Conservation (phyloP, 441 rosid species). For the Capsella rubella region DNA sequence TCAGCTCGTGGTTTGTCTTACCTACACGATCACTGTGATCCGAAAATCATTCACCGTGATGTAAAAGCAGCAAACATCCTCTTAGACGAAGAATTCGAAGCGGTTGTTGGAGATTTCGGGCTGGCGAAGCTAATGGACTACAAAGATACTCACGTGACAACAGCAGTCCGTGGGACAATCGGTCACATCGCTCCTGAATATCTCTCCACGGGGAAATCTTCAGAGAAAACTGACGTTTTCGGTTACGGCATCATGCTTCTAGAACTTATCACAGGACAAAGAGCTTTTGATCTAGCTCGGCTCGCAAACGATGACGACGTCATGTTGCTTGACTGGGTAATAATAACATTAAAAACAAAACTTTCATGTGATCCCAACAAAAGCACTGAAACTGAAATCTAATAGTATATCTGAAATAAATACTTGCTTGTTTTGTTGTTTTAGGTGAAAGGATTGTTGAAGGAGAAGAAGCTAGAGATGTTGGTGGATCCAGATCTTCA, state of each 20-base stretch:
- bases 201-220: constrained; percentile 91
- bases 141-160: constrained; percentile 91
- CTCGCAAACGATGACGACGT: constrained; percentile 91
- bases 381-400: neutral
- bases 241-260: constrained; percentile 94
- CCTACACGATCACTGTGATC: constrained; percentile 92
- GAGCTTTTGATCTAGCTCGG: constrained; percentile 94
- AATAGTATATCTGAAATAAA: neutral
- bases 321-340: constrained; percentile 92
- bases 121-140: constrained; percentile 91
- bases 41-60: constrained; percentile 91
- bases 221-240: constrained; percentile 89
- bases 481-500: constrained; percentile 87
- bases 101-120: constrained; percentile 93
- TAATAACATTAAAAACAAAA: neutral
- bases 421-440: neutral
- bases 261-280: constrained; percentile 89
- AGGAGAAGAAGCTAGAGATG: constrained; percentile 83
- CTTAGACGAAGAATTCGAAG: constrained; percentile 88
- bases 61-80: constrained; percentile 94
- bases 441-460: constrained; percentile 48
- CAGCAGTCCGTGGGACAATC: constrained; percentile 90
- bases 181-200: constrained; percentile 94
- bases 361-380: constrained; percentile 14
- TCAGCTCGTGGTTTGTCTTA: constrained; percentile 90